Base-by-base conservation (phyloP, 23 red algal genomes). In the Gracilaria caudata region DNA sequence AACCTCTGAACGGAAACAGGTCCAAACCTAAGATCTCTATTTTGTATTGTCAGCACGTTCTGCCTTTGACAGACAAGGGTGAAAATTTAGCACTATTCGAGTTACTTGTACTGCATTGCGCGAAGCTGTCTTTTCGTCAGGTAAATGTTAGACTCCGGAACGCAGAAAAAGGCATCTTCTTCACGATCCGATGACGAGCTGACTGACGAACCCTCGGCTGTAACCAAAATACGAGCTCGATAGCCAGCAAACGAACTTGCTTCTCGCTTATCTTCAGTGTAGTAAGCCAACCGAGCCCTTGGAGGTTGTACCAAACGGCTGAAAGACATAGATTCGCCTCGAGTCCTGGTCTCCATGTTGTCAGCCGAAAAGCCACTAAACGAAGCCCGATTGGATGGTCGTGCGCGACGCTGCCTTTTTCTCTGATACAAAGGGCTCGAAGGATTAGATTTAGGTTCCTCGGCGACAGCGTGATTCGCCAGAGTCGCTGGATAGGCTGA, bases 181-280 rank as follows among this genome's bases (percentile, higher is more conserved):
- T 86, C 82, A 47, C 82, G 63, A 41, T 86, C 82, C 8, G 63
- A 70, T 33, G 56, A 86, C 38, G 82, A 86, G 25, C 82, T 86
- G 21, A 86, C 68, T 21, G 64, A 73, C 28, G 64, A 73, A 23
- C 82, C 82, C 29, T 86, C 82, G 21, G 39, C 36, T 30, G 68
- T 73, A 29, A 73, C 46, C 34, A 86, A 58, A 28, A 86, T 14
- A 40, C 82, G 63, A 51, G 39, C 11, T 10, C 82, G 82, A 41
- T 57, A 75, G 33, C 68, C 68, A 19, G 56, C 82, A 75, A 86
- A 76, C 7, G 82, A 86, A 54, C 51, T 73, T 30, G 82, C 26
- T 51, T 86, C 82, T 19, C 82, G 82, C 3, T 73, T 46, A 21
- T 70, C 82, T 46, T 47, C 79, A 46, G 79, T 37, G 29, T 66